Percentiles rank a stretch among this genome's conserved stretches.
These are phyloP conservation scores for Sporothrix pallida DNA, from an alignment of 2,329 filamentous ascomycete genomes.

Conservation along the genomic window DNA sequence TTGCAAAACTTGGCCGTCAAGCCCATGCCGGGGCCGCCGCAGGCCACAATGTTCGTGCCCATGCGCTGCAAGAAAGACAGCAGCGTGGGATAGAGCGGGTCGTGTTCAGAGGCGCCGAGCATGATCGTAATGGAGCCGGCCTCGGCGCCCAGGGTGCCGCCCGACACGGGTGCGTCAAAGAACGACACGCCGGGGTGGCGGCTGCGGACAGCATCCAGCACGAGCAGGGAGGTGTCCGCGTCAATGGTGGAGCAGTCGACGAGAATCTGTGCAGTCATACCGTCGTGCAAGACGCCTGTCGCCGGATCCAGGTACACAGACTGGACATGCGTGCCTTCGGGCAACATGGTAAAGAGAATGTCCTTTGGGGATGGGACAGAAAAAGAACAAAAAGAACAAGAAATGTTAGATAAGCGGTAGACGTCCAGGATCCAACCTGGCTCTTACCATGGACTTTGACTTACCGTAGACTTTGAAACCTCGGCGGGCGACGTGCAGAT, in stretches of 20 bases:
- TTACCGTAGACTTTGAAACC: neutral
- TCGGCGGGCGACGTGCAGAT: neutral
- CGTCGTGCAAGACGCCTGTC: too few relatives aligned
- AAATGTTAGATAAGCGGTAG: too few relatives aligned
- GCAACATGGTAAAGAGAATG: neutral
- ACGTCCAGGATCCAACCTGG: too few relatives aligned
- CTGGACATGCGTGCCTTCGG: neutral
- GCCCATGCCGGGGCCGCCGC: neutral
- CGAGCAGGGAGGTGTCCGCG: neutral
- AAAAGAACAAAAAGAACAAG: too few relatives aligned
- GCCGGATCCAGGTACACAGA: neutral
- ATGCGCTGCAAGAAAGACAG: neutral
- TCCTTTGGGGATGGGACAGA: neutral
- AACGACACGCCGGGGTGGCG: neutral
- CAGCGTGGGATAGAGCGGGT: neutral
- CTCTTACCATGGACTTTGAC: too few relatives aligned
- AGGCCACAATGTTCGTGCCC: neutral
- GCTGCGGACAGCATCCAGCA: neutral
- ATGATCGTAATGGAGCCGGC: neutral
- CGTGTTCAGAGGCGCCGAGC: neutral
- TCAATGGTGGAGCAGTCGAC: neutral
- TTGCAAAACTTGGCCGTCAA: neutral
- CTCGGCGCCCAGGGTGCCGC: neutral
- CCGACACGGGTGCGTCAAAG: neutral
- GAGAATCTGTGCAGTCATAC: neutral